Evolutionary conservation across 164 flowering plant species (phyloP).

Genomic region (Magnolia officinalis): DNA sequence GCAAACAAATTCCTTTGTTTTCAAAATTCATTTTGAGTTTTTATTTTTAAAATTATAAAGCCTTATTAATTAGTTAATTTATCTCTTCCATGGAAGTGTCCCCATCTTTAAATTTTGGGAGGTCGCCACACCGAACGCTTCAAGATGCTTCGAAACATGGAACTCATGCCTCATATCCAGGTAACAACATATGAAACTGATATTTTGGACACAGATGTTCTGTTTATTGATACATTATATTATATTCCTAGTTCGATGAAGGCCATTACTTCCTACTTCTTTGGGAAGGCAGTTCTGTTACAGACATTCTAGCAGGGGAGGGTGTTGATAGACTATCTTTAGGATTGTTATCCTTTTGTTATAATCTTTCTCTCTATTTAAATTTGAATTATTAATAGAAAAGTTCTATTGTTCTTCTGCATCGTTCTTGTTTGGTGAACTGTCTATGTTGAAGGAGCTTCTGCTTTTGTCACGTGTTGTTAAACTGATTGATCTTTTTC

Average conservation of each 20-base stretch:
- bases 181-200: background rate
- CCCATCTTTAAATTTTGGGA: background rate
- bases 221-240: no score
- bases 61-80: background rate
- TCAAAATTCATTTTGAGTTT: no score
- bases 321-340: no score
- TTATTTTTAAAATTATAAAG: no score
- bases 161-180: background rate
- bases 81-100: background rate
- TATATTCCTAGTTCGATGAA: background rate
- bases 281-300: background rate
- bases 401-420: background rate
- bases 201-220: background rate
- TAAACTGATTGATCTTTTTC: conserved; percentile 10
- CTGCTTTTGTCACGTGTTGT: background rate
- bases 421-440: background rate
- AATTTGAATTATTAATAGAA: no score
- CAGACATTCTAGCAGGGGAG: background rate
- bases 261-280: background rate
- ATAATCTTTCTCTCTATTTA: no score
- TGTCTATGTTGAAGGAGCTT: background rate
- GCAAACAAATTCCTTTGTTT: background rate
- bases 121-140: background rate
- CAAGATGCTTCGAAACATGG: background rate
- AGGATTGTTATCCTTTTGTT: no score